Conservation (phyloP, 2,329 filamentous ascomycete species). For the Fusarium nanum region DNA sequence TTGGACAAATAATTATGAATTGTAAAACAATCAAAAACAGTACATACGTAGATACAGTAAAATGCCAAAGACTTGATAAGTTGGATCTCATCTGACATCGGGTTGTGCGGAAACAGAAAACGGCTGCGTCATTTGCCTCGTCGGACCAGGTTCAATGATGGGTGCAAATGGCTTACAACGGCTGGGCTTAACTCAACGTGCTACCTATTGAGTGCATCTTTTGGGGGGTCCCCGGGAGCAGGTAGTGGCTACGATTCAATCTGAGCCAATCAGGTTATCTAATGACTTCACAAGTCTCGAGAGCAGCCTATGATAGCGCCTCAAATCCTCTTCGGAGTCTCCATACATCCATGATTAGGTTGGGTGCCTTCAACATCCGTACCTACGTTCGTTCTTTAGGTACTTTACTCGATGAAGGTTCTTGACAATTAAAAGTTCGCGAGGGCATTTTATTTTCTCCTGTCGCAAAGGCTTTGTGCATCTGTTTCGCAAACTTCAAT, state of each 20-base stretch:
- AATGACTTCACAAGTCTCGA: slow-evolving; percentile 33
- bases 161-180: slow-evolving; percentile 16
- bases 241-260: slow-evolving; percentile 5
- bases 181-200: slow-evolving; percentile 13
- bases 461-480: neutral
- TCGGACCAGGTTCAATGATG: slow-evolving; percentile 7
- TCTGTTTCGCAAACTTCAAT: neutral
- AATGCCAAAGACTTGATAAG: neutral
- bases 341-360: slow-evolving; percentile 27
- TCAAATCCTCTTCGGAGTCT: slow-evolving; percentile 15
- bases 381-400: neutral
- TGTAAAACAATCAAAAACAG: neutral
- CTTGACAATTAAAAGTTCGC: slow-evolving; percentile 33
- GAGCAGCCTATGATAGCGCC: slow-evolving; percentile 38
- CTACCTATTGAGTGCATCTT: neutral
- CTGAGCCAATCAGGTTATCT: slow-evolving; percentile 31
- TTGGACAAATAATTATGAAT: neutral
- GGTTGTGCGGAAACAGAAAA: slow-evolving; percentile 4
- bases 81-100: neutral
- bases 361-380: slow-evolving; percentile 22
- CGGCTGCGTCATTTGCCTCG: slow-evolving; percentile 18
- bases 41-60: neutral
- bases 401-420: slow-evolving; percentile 27
- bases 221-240: slow-evolving; percentile 1
- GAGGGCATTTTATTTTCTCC: slow-evolving; percentile 23